phyloP scores from a whole-genome alignment of 768 basidiomycete genomes.

The Russula abietina region DNA sequence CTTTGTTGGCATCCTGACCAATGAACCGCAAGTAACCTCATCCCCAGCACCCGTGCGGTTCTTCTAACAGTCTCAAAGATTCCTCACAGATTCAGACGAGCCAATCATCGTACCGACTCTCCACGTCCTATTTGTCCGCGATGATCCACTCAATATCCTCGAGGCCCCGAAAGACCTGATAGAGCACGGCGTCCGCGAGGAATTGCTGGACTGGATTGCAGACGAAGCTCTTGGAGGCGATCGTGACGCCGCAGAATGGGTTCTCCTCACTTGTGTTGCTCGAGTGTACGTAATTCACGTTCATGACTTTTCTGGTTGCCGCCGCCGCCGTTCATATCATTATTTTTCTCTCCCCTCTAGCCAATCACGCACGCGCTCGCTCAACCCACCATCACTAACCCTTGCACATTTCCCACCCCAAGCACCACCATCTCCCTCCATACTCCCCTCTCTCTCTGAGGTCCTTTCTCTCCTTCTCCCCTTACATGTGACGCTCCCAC shows the following conservation, averaged over 20 bases:
- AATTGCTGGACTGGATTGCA: slow-evolving; percentile 70
- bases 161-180: slow-evolving; percentile 18
- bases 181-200: slow-evolving; percentile 37
- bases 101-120: slow-evolving; percentile 51
- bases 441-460: slow-evolving; percentile 44
- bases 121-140: slow-evolving; percentile 55
- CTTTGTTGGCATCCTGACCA: slow-evolving; percentile 68
- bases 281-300: slow-evolving; percentile 48
- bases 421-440: background rate
- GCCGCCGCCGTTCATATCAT: background rate
- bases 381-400: slow-evolving; percentile 62
- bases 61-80: slow-evolving; percentile 27
- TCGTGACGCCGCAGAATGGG: slow-evolving; percentile 64
- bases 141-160: slow-evolving; percentile 34
- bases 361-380: slow-evolving; percentile 57
- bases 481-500: slow-evolving; percentile 45
- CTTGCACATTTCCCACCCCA: slow-evolving; percentile 57
- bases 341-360: slow-evolving; percentile 35
- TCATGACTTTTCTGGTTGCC: background rate
- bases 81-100: slow-evolving; percentile 33
- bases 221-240: slow-evolving; percentile 65
- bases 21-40: slow-evolving; percentile 49
- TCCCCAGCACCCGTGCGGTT: background rate
- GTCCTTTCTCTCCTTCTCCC: slow-evolving; percentile 58
- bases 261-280: slow-evolving; percentile 53